phyloP scores from a whole-genome alignment of 805 yeast species.

The Candida insectorum region DNA sequence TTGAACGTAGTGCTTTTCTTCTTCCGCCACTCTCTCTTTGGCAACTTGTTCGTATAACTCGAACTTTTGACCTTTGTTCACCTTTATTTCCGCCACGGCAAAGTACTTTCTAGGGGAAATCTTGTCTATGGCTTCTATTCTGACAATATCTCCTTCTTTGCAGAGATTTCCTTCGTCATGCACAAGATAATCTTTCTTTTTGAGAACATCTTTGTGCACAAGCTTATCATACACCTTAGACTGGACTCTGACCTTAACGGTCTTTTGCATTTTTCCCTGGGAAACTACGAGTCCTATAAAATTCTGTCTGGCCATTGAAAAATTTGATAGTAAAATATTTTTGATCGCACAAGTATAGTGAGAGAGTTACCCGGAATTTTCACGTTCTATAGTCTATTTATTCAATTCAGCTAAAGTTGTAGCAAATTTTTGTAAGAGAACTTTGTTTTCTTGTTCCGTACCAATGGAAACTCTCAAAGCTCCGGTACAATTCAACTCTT shows the following conservation, averaged over 20 bases:
- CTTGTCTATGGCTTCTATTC: slow-evolving; percentile 88
- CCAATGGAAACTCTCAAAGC: slow-evolving; percentile 87
- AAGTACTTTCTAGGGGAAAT: slow-evolving; percentile 77
- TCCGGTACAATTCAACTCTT: slow-evolving; percentile 85
- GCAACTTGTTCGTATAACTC: slow-evolving; percentile 75
- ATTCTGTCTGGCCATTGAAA: slow-evolving; percentile 84
- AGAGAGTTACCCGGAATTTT: neutral
- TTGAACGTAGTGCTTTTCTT: slow-evolving; percentile 56
- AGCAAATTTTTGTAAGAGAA: slow-evolving; percentile 49
- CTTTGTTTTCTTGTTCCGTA: slow-evolving; percentile 67
- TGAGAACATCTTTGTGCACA: slow-evolving; percentile 71
- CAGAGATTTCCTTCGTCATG: slow-evolving; percentile 93
- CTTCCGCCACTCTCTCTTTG: slow-evolving; percentile 58
- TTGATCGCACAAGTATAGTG: neutral
- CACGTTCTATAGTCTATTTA: neutral
- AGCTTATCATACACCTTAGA: slow-evolving; percentile 67
- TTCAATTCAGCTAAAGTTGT: slow-evolving; percentile 1
- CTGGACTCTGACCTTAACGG: slow-evolving; percentile 89
- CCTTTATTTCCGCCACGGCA: slow-evolving; percentile 89
- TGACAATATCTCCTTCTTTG: slow-evolving; percentile 91
- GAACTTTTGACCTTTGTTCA: slow-evolving; percentile 88
- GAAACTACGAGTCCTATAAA: slow-evolving; percentile 91
- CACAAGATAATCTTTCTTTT: slow-evolving; percentile 79
- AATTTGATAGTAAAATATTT: slow-evolving; percentile 1
- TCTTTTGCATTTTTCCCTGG: slow-evolving; percentile 94